Conservation (phyloP, 371 early-diverging fungal genomes). For the Mucor circinelloides region DNA sequence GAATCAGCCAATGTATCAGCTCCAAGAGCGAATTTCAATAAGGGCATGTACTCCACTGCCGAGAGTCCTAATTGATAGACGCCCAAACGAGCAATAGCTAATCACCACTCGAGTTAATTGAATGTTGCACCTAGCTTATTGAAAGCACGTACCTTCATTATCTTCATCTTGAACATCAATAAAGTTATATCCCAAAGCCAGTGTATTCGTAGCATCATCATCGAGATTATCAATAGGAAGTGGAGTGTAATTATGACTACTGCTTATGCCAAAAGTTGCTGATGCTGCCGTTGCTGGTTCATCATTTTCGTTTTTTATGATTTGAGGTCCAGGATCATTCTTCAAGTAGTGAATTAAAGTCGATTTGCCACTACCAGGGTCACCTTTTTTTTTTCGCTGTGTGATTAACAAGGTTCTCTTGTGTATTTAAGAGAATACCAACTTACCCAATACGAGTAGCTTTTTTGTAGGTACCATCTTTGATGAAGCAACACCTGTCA, state of each 20-base stretch:
- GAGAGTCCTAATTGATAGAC: conserved; percentile 84
- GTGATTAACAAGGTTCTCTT: not conserved
- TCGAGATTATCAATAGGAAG: conserved; percentile 58
- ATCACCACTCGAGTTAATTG: not conserved
- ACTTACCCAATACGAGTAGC: conserved; percentile 68
- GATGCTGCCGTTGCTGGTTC: conserved; percentile 32
- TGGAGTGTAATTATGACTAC: conserved; percentile 42
- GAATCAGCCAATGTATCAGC: conserved; percentile 67
- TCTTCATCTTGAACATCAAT: conserved; percentile 88
- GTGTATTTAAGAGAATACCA: not conserved
- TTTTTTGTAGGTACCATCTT: conserved; percentile 70
- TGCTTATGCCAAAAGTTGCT: conserved; percentile 43
- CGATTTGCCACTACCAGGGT: conserved; percentile 77
- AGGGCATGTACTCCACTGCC: conserved; percentile 69
- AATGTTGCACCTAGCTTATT: not conserved
- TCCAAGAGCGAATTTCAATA: conserved; percentile 78
- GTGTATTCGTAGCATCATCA: conserved; percentile 67
- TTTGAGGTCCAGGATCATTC: conserved; percentile 60
- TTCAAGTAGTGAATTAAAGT: conserved; percentile 71
- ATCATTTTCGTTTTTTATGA: conserved; percentile 42
- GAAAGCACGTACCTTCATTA: conserved; percentile 59
- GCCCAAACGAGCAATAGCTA: conserved; percentile 82
- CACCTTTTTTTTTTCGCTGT: conserved; percentile 45
- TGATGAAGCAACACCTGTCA: conserved; percentile 72
- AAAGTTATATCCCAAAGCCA: conserved; percentile 84